Evolutionary conservation across 352 stramenopile species (phyloP), one percentile per base, ranked within the genome.

Genomic region (Phytophthora vignae): DNA sequence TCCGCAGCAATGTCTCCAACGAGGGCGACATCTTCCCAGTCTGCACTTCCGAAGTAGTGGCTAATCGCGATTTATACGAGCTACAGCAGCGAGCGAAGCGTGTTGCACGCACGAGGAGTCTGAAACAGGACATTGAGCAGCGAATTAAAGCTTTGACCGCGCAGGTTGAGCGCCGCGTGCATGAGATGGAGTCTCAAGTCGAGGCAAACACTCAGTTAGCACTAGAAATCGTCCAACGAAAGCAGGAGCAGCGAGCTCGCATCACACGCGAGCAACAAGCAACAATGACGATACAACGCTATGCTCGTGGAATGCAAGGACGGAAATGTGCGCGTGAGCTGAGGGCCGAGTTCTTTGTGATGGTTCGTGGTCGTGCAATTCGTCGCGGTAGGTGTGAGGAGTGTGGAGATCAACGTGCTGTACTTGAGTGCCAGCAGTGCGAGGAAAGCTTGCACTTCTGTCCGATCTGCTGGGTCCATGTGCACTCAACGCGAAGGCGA

Each of bases 391-490:
- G 76, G 57, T 93, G 88, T 50, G 84, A 93, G 62, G 88, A 95
- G 55, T 93, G 88, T 60, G 84, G 81, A 17, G 82, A 90, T n/a
- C 66, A 87, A 31, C 76, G 71, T 27, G 88, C 88, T 17, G 88
- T 93, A 54, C 72, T 95, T 3, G 74, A 87, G 64, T 95, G 85
- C 53, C 55, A 78, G 9, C 73, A 92, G 60, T 95, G 88, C 50
- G 77, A 92, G 52, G 84, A 92, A 57, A 87, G 78, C 49, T 17
- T 81, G 12, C 85, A 90, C n/a, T 91, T 95, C 17, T 95, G 85
- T 61, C 85, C 85, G 2, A 46, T 77, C 5, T 95, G 85, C 57
- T 95, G 88, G 87, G 87, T 94, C 1, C 82, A 90, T 52, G 84
- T 91, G 12, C 87, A 93, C 57, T 77, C 79, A 21, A 93, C 85